Conservation (phyloP, 129 eudicot genomes). For the Flaveria bidentis region DNA sequence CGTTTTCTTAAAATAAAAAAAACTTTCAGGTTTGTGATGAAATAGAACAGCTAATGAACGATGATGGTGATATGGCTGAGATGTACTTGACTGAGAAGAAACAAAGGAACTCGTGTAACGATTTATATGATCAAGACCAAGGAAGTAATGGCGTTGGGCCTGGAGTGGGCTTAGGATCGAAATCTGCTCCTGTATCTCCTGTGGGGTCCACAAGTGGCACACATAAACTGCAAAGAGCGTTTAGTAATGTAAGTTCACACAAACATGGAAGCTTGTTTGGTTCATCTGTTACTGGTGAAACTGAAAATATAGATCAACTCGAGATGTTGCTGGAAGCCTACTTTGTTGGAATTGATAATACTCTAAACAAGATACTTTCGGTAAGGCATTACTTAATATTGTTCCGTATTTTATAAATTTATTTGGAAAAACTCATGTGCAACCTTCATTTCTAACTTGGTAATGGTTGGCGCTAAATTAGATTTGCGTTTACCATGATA, state of each 20-base stretch:
- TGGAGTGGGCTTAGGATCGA: conserved; percentile 44
- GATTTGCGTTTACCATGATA: conserved; percentile 13
- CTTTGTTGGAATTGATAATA: conserved; percentile 79
- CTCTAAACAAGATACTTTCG: conserved; percentile 83
- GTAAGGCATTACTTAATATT: conserved; percentile 44
- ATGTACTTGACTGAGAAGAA: conserved; percentile 98
- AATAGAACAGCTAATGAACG: conserved; percentile 97
- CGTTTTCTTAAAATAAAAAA: not conserved
- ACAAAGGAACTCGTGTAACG: conserved; percentile 55
- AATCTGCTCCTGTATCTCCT: conserved; percentile 97
- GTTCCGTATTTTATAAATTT: not conserved
- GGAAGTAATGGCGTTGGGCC: conserved; percentile 20
- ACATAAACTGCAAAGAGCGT: conserved; percentile 68
- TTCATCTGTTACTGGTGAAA: conserved; percentile 69
- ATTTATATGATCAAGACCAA: conserved; percentile 55
- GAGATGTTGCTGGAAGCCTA: conserved; percentile 99
- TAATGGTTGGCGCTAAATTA: not conserved
- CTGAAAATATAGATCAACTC: conserved; percentile 91
- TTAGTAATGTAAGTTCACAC: conserved; percentile 76
- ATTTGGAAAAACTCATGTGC: not conserved
- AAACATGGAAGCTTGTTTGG: conserved; percentile 75
- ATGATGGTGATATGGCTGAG: conserved; percentile 99
- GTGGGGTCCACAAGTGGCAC: conserved; percentile 56
- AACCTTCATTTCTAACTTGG: not conserved
- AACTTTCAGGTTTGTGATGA: conserved; percentile 85